phyloP scores from a whole-genome alignment of 2,329 filamentous ascomycete species.

The Penicillium hordei region DNA sequence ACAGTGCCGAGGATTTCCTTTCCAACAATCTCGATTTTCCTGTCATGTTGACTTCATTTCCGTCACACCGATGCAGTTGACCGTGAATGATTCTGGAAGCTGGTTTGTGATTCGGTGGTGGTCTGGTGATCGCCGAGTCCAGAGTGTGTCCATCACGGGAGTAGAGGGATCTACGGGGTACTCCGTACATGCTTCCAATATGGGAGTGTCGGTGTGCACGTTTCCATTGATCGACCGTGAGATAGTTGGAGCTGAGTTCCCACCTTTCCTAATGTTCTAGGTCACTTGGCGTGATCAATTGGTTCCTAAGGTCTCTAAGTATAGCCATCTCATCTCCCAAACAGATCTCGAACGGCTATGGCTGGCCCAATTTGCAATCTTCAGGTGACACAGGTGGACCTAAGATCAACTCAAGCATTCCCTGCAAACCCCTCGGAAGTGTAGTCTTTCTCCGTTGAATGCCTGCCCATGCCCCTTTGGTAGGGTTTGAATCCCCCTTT shows the following conservation, averaged over 20 bases:
- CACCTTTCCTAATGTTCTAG: background rate
- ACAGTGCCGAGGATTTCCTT: background rate
- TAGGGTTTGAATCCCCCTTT: background rate
- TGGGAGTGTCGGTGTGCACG: conserved; percentile 5
- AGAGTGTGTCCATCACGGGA: background rate
- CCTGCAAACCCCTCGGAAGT: background rate
- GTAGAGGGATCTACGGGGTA: background rate
- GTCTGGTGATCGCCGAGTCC: conserved; percentile 6
- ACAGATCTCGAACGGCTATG: conserved; percentile 4
- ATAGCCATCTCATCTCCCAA: background rate
- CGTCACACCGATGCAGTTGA: conserved; percentile 1
- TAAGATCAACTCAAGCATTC: background rate
- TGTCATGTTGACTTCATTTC: background rate
- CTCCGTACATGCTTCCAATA: background rate
- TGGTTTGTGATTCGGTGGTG: conserved; percentile 4
- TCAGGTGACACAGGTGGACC: conserved; percentile 6
- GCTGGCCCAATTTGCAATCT: conserved; percentile 4
- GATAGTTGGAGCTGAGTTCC: background rate
- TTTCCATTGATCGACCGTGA: conserved; percentile 2
- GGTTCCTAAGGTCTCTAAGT: background rate
- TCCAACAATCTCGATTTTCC: background rate
- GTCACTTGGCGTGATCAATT: background rate
- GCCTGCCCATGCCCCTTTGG: background rate
- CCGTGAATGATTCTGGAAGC: conserved; percentile 10
- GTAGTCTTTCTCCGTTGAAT: background rate